A percentile compares a stretch with the other conserved stretches of the same genome.
phyloP scores from a whole-genome alignment of 2,329 filamentous ascomycete species.

The Aspergillus sojae region DNA sequence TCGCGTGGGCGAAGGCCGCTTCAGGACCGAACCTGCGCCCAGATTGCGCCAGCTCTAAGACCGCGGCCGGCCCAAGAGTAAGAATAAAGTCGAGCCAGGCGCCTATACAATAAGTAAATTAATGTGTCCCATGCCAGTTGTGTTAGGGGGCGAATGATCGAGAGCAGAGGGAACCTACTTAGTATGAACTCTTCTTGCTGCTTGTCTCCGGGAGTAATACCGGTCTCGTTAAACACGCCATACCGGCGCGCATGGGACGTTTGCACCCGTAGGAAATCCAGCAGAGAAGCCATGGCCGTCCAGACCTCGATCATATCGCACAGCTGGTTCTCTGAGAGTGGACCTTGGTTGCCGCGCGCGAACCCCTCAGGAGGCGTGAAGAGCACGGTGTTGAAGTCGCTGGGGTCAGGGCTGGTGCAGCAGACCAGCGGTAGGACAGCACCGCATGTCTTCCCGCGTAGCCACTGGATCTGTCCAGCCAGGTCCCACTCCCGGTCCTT shows the following conservation, averaged over 20 bases:
- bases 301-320: not conserved
- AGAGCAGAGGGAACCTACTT: not conserved
- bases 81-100: not conserved
- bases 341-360: not conserved
- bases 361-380: slow-evolving; percentile 12
- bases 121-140: no score
- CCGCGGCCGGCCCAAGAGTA: not conserved
- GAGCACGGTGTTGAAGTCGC: slow-evolving; percentile 9
- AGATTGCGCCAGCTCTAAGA: not conserved
- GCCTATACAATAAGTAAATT: not conserved
- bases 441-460: not conserved
- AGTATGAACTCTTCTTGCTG: not conserved
- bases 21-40: not conserved
- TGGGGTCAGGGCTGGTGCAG: slow-evolving; percentile 10
- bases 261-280: not conserved
- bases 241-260: not conserved
- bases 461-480: slow-evolving; percentile 11
- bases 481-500: slow-evolving; percentile 10
- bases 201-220: not conserved
- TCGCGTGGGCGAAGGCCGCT: not conserved
- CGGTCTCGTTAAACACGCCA: not conserved
- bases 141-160: not conserved
- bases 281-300: not conserved
- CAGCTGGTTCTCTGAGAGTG: not conserved
- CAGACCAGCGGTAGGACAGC: not conserved